phyloP scores from a whole-genome alignment of 2,329 filamentous ascomycete species.

The Hymenoscyphus salicellus region DNA sequence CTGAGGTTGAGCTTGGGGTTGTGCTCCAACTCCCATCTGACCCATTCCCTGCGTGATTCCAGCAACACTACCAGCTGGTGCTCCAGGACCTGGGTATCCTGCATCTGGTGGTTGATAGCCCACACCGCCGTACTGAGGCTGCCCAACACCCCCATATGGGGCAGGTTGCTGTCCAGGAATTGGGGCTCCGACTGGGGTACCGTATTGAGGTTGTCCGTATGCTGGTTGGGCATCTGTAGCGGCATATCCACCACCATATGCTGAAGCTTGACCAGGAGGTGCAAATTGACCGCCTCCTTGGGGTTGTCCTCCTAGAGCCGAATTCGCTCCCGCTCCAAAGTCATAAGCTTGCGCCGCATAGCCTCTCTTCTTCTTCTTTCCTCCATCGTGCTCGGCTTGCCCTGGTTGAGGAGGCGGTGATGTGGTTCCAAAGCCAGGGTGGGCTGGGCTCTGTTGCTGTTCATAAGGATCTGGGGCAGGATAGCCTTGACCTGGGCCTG shows the following conservation, averaged over 20 bases:
- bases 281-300: slow-evolving; percentile 50
- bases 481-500: slow-evolving; percentile 42
- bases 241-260: slow-evolving; percentile 37
- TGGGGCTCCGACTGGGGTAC: slow-evolving; percentile 37
- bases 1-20: slow-evolving; percentile 45
- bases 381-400: slow-evolving; percentile 43
- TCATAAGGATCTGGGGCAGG: slow-evolving; percentile 45
- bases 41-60: slow-evolving; percentile 82
- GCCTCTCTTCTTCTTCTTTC: slow-evolving; percentile 85
- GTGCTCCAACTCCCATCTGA: slow-evolving; percentile 60
- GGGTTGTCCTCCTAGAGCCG: slow-evolving; percentile 63
- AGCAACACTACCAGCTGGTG: slow-evolving; percentile 48
- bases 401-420: slow-evolving; percentile 33
- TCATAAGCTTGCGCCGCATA: slow-evolving; percentile 96
- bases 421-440: slow-evolving; percentile 32
- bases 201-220: slow-evolving; percentile 34
- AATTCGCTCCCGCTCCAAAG: slow-evolving; percentile 84
- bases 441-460: slow-evolving; percentile 40
- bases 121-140: slow-evolving; percentile 42
- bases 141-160: slow-evolving; percentile 34
- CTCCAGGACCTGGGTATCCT: slow-evolving; percentile 59
- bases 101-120: slow-evolving; percentile 67
- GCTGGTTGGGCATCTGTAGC: slow-evolving; percentile 29
- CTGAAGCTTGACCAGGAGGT: slow-evolving; percentile 36
- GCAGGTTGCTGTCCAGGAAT: slow-evolving; percentile 35